Evolutionary conservation across 495 filamentous ascomycete genomes (phyloP), one percentile per base, ranked within the genome.

Genomic region (Penicillium cataractarum): DNA sequence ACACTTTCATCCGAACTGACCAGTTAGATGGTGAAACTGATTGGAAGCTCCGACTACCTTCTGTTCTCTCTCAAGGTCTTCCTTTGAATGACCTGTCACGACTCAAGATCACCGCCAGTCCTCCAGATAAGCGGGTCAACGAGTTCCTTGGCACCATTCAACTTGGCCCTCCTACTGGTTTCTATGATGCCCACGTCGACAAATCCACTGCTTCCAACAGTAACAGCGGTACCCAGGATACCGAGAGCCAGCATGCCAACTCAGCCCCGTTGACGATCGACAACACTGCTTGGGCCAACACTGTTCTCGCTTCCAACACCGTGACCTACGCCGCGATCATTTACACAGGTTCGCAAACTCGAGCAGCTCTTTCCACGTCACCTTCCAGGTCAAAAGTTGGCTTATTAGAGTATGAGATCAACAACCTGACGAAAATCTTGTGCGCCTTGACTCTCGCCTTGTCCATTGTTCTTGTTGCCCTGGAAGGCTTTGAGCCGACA

Each of bases 261-360:
- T 89, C 89, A 10, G 83, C 89, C 2, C 87, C 94, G 1, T 80
- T 99, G 42, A 91, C 86, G 3, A 97, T 98, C 62, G 96, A 99
- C 76, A 97, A 98, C 70, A 99, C 96, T 12, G 94, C 96, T 3
- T 99, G 96, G 96, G 92, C 93, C 17, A 99, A 98, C 68, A 99
- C 96, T 4, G 90, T 99, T 32, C 88, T 99, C 56, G 96, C 96
- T 2, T 96, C 92, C 3, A 95, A 93, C 71, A 92, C 89, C 1
- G 90, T 87, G 6, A 93, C 92, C 0, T 82, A 94, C 22, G 94
- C 94, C 5, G 91, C 90, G 1, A 89, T 99, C 50, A 83, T 98
- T 27, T 99, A 98, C 72, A 98, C 95, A 6, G 96, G 96, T 2
- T 88, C 91, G 2, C 92, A 99, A 74, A 99, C 96, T 2, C 89